Evolutionary conservation across 257 asterid genomes (phyloP).

Genomic region (Primulina huaijiensis): DNA sequence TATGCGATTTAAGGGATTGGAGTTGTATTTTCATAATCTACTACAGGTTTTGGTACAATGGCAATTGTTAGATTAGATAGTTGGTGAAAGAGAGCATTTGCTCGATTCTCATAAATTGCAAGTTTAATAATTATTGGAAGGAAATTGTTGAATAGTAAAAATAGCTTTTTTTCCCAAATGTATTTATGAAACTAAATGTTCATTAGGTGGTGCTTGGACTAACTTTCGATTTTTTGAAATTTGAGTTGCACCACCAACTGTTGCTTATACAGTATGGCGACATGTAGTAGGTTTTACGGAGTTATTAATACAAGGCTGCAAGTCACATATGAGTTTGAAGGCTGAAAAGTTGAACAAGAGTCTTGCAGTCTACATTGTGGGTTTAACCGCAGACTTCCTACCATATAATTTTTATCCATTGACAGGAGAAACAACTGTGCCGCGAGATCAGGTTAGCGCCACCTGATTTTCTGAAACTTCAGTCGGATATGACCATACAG

Average conservation of each 20-base stretch:
- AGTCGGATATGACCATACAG: conserved; percentile 53
- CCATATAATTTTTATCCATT: conserved; percentile 14
- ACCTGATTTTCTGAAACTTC: conserved; percentile 63
- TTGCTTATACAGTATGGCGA: background rate
- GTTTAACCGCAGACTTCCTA: conserved; percentile 8
- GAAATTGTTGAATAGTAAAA: background rate
- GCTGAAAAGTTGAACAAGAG: background rate
- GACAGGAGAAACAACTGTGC: conserved; percentile 82
- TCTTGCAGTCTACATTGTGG: background rate
- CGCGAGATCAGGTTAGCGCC: conserved; percentile 63
- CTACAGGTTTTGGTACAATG: background rate
- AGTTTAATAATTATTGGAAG: background rate
- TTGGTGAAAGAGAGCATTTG: background rate
- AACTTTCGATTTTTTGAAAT: background rate
- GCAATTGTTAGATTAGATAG: background rate
- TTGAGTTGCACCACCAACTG: background rate
- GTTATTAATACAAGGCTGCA: background rate
- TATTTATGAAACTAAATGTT: background rate
- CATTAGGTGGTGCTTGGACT: background rate
- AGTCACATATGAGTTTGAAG: background rate
- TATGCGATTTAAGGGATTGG: background rate
- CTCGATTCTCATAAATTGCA: background rate
- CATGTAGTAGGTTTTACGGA: background rate
- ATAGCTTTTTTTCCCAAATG: too few relatives aligned
- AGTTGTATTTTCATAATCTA: background rate